These are phyloP conservation scores for Lotmaria passim DNA, from an alignment of 208 protist genomes.

Conservation along the genomic window DNA sequence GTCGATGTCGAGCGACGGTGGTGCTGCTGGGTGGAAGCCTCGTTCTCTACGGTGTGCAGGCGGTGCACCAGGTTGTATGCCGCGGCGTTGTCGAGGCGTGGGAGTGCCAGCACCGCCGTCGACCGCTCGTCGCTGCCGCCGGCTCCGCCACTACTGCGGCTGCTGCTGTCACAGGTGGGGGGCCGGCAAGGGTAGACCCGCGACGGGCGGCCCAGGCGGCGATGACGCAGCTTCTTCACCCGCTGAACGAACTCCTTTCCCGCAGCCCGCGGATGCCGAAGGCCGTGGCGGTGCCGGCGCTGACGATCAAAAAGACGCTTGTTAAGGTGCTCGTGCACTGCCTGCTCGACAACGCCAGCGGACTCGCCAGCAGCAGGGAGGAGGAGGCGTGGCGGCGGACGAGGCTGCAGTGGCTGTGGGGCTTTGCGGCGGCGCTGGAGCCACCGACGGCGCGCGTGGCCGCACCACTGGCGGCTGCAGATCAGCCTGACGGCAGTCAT, in stretches of 20 bases:
- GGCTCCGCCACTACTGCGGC: no score
- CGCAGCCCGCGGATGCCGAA: constrained; percentile 37
- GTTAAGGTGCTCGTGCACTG: constrained; percentile 66
- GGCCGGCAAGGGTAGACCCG: background rate
- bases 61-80: constrained; percentile 13
- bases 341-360: constrained; percentile 58
- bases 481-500: no score
- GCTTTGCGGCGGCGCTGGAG: constrained; percentile 46
- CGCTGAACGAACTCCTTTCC: constrained; percentile 46
- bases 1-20: constrained; percentile 35
- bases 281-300: constrained; percentile 20
- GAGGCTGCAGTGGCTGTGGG: constrained; percentile 59
- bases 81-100: constrained; percentile 15
- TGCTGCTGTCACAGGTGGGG: background rate
- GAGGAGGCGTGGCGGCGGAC: constrained; percentile 35
- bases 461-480: background rate
- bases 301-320: constrained; percentile 42
- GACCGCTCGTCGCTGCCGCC: no score
- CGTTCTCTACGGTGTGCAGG: constrained; percentile 59
- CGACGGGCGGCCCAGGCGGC: constrained; percentile 1
- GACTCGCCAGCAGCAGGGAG: constrained; percentile 21
- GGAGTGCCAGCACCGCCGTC: background rate
- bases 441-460: constrained; percentile 30
- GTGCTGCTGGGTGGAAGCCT: constrained; percentile 72
- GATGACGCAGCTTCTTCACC: constrained; percentile 32